These are phyloP conservation scores for Ailanthus altissimus DNA, from an alignment of 345 rosid genomes.

Conservation along the genomic window DNA sequence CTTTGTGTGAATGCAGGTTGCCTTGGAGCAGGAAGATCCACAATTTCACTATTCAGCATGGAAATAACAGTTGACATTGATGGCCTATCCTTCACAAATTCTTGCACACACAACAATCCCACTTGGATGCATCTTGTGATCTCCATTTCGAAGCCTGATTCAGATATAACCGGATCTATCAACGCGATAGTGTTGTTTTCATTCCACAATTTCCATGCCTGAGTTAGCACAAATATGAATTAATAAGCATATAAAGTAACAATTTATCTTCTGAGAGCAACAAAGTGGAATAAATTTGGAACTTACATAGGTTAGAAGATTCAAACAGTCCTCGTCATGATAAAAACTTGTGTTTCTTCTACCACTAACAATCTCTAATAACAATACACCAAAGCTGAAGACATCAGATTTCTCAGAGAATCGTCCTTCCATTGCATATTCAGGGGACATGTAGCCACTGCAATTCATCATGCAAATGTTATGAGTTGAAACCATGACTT, in stretches of 20 bases:
- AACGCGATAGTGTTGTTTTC: slow-evolving; percentile 8
- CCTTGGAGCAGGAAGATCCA: slow-evolving; percentile 23
- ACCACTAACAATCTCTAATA: slow-evolving; percentile 43
- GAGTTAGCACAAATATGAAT: not conserved
- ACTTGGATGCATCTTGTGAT: slow-evolving; percentile 23
- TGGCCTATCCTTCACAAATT: slow-evolving; percentile 29
- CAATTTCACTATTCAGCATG: slow-evolving; percentile 31
- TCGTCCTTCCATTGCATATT: slow-evolving; percentile 42
- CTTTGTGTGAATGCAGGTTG: slow-evolving; percentile 23
- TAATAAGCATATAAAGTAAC: too few species aligned
- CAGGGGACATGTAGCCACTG: slow-evolving; percentile 52
- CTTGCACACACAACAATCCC: slow-evolving; percentile 34
- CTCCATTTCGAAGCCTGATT: slow-evolving; percentile 3
- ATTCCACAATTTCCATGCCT: slow-evolving; percentile 34
- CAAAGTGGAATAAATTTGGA: not conserved
- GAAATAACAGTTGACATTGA: slow-evolving; percentile 16
- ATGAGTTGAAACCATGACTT: not conserved
- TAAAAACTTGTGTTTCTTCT: slow-evolving; percentile 34
- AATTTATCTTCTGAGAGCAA: not conserved
- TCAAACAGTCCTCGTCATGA: slow-evolving; percentile 18
- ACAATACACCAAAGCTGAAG: slow-evolving; percentile 45
- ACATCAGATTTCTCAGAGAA: slow-evolving; percentile 51
- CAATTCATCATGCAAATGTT: slow-evolving; percentile 11
- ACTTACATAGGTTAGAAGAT: slow-evolving; percentile 36
- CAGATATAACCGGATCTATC: slow-evolving; percentile 1